Conservation (phyloP, 2,329 filamentous ascomycete species). For the Periconia macrospinosa region DNA sequence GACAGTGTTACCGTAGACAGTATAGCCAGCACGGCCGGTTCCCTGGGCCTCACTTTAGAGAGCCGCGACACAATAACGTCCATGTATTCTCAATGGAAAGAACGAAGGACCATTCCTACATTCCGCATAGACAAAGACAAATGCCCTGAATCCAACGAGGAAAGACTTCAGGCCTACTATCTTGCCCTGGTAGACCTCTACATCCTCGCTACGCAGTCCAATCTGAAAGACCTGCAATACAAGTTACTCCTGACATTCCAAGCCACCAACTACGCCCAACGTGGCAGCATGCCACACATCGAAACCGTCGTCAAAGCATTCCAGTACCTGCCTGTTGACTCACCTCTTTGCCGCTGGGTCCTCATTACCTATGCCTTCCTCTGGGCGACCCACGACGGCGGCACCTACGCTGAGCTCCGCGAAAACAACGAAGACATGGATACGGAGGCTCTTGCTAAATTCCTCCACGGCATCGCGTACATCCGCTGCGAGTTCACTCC, state of each 20-base stretch:
- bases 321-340: slow-evolving; percentile 8
- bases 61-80: no score
- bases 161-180: slow-evolving; percentile 15
- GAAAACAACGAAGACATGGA: background rate
- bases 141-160: background rate
- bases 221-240: slow-evolving; percentile 6
- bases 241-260: slow-evolving; percentile 15
- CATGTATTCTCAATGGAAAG: no score
- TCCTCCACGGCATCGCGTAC: slow-evolving; percentile 11
- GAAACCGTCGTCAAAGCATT: slow-evolving; percentile 7
- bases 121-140: background rate
- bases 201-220: slow-evolving; percentile 8
- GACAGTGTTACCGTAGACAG: no score
- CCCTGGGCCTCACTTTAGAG: no score
- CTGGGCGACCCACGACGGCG: slow-evolving; percentile 10
- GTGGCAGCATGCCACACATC: slow-evolving; percentile 1
- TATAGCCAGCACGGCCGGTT: no score
- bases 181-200: slow-evolving; percentile 15
- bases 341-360: slow-evolving; percentile 19
- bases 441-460: slow-evolving; percentile 4
- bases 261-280: slow-evolving; percentile 7
- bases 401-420: slow-evolving; percentile 8
- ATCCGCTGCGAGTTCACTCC: slow-evolving; percentile 7
- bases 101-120: background rate
- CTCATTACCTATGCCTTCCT: slow-evolving; percentile 14